Conservation (phyloP, 2,329 filamentous ascomycete species). For the Aspergillus felis region DNA sequence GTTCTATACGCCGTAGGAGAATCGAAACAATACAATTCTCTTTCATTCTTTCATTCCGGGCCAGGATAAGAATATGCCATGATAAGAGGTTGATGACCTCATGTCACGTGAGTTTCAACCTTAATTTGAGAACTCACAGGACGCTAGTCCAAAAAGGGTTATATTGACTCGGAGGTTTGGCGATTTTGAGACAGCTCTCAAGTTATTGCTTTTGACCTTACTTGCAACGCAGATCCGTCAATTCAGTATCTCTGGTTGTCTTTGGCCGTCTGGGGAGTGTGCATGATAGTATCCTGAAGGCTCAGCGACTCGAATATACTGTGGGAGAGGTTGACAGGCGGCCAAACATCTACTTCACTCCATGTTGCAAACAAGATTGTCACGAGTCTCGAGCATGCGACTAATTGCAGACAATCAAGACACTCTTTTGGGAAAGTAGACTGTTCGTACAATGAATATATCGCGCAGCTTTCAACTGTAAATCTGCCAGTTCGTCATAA, state of each 20-base stretch:
- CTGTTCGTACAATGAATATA: background rate
- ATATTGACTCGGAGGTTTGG: background rate
- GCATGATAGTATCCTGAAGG: background rate
- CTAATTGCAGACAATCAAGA: background rate
- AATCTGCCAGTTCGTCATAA: background rate
- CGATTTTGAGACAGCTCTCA: background rate
- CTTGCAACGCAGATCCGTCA: background rate
- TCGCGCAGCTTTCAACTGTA: background rate
- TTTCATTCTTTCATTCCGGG: background rate
- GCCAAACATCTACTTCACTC: background rate
- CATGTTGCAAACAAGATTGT: background rate
- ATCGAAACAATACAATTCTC: background rate
- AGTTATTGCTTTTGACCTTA: background rate
- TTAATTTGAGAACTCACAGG: background rate
- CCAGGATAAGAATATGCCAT: background rate
- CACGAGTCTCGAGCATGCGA: background rate
- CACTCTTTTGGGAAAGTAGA: background rate
- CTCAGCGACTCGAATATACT: background rate
- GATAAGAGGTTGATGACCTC: background rate
- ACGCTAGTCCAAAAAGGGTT: background rate
- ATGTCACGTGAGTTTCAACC: background rate
- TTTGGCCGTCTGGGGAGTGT: background rate
- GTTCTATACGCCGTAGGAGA: background rate
- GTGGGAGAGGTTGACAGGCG: background rate
- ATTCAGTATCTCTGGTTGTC: background rate